These are phyloP conservation scores for Trichosporon inkin DNA, from an alignment of 1,284 basidiomycete species.

Conservation along the genomic window DNA sequence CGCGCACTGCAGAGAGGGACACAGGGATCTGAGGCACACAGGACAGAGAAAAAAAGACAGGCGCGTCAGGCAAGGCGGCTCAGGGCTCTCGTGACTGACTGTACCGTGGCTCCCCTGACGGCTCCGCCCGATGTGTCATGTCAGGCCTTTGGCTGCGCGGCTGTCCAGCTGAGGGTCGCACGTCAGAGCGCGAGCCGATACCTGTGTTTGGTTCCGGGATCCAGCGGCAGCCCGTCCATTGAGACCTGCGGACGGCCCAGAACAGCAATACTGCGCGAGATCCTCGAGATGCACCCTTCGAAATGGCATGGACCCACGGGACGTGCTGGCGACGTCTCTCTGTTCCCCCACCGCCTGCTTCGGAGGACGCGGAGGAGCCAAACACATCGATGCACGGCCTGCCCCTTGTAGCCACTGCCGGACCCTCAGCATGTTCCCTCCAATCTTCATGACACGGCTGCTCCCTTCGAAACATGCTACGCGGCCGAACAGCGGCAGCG, in stretches of 20 bases:
- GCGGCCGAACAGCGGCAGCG: not conserved
- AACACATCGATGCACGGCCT: not conserved
- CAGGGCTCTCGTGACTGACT: not conserved
- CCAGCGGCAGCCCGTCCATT: not conserved
- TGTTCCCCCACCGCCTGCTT: not conserved
- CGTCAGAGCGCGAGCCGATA: not conserved
- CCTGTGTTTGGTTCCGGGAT: constrained; percentile 4
- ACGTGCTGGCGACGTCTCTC: no score
- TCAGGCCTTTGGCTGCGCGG: not conserved
- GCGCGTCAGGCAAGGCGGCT: not conserved
- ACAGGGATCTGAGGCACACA: not conserved
- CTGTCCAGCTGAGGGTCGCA: not conserved
- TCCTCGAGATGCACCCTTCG: not conserved
- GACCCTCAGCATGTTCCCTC: not conserved
- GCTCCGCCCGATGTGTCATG: constrained; percentile 2
- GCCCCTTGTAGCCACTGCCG: constrained; percentile 2
- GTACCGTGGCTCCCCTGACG: not conserved
- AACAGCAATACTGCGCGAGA: not conserved
- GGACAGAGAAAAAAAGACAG: not conserved
- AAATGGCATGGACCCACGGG: no score
- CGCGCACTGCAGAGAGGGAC: not conserved
- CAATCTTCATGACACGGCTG: not conserved
- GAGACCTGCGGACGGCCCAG: not conserved
- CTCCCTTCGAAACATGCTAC: not conserved
- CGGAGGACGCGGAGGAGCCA: not conserved